Evolutionary conservation across 306 rosid genomes (phyloP).

Genomic region (Dalbergia cultrata): DNA sequence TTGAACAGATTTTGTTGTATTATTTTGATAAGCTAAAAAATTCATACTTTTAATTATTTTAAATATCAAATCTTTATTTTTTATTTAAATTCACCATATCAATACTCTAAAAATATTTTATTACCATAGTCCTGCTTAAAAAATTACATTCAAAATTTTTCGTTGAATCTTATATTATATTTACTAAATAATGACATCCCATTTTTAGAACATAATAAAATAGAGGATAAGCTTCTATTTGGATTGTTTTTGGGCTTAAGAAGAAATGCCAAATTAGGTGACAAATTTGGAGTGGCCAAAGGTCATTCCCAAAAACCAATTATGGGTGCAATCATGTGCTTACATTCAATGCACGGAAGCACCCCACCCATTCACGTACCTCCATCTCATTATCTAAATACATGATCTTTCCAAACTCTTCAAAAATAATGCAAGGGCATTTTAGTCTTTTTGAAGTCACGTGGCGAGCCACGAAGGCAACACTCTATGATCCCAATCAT

Average conservation of each 20-base stretch:
- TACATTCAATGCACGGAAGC: constrained; percentile 51
- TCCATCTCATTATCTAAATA: constrained; percentile 44
- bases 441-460: background rate
- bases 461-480: constrained; percentile 12
- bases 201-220: background rate
- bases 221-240: background rate
- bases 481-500: constrained; percentile 41
- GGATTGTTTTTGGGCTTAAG: background rate
- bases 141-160: background rate
- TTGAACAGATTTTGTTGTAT: too few species aligned
- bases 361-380: constrained; percentile 7
- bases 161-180: background rate
- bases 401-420: constrained; percentile 49
- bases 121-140: background rate
- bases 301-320: constrained; percentile 26
- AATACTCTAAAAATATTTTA: background rate
- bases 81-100: background rate
- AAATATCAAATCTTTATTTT: too few species aligned
- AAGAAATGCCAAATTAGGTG: constrained; percentile 22
- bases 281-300: constrained; percentile 22
- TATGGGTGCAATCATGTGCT: constrained; percentile 40
- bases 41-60: too few species aligned
- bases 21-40: too few species aligned
- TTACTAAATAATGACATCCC: background rate
- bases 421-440: constrained; percentile 43